Evolutionary conservation across 2,329 filamentous ascomycete genomes (phyloP), one percentile per base, ranked within the genome.

Genomic region (Colletotrichum sp.): DNA sequence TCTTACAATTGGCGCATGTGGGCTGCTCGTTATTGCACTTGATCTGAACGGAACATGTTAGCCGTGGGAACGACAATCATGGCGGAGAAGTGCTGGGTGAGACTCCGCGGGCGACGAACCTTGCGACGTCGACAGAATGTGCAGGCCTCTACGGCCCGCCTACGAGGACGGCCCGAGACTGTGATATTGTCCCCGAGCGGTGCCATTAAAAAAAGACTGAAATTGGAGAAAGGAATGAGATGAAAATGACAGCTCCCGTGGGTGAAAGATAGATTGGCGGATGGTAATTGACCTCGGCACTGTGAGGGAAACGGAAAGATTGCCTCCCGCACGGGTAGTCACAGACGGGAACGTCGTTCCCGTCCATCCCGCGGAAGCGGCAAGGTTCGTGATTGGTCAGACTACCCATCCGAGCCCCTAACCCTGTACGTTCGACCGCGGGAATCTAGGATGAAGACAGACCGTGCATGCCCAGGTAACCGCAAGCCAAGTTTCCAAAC

Each of bases 11-110:
- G 36, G 84, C 83, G 75, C 88, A 90, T 34, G 79, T 80, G 5
- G 88, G 88, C 67, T 83, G 81, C 63, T 86, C 86, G 26, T 84
- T 84, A 73, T 87, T 88, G 79, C 88, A 90, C 78, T 88, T 89
- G 81, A 90, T 86, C 88, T 90, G 39, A n/a, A 24, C 16, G 49
- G 12, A 52, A 26, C 6, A 44, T 6, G 36, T 72, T 62, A 74
- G 75, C 24, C 66, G 9, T 57, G 26, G 57, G 36, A 70, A 49
- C 21, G 26, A 16, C 55, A 59, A 12, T 55, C 21, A 30, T 59
- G 2, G 15, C 24, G 15, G 59, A 32, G 18, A n/a, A 62, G 26
- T 62, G 16, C 28, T 62, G 18, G 2, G 24, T 24, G 44, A 52
- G n/a, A 24, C 44, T 52, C n/a, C n/a, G n/a, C n/a, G 44, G 44